phyloP scores from a whole-genome alignment of 2,329 filamentous ascomycete genomes.

The Aspergillus unguis region DNA sequence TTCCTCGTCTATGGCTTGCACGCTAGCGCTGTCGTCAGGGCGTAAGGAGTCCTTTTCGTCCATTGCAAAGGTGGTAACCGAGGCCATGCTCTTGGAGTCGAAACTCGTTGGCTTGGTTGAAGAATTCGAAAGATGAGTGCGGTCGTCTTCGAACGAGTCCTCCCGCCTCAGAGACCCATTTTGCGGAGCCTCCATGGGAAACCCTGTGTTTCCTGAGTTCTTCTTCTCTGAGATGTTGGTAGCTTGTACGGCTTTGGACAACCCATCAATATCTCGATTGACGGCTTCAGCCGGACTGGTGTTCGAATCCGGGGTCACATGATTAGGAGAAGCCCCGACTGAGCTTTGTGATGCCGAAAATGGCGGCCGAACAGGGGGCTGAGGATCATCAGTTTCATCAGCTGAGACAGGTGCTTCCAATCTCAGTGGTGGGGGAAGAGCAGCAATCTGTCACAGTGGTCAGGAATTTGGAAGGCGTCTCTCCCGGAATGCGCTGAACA shows the following conservation, averaged over 20 bases:
- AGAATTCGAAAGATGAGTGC: conserved; percentile 53
- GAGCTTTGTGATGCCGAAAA: conserved; percentile 21
- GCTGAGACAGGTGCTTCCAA: conserved; percentile 23
- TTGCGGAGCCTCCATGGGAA: conserved; percentile 28
- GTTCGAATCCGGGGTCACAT: conserved; percentile 18
- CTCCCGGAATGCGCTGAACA: conserved; percentile 18
- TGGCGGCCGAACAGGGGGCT: conserved; percentile 17
- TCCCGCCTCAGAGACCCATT: conserved; percentile 35
- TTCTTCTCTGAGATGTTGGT: conserved; percentile 31
- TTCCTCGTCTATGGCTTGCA: conserved; percentile 87
- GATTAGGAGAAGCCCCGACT: conserved; percentile 17
- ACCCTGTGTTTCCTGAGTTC: conserved; percentile 24
- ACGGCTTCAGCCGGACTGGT: conserved; percentile 17
- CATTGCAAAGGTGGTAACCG: conserved; percentile 89
- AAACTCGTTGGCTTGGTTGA: conserved; percentile 83
- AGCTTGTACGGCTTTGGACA: conserved; percentile 33
- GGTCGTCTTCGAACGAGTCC: conserved; percentile 44
- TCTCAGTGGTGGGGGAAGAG: conserved; percentile 38
- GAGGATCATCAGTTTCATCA: conserved; percentile 26
- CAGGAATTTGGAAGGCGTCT: conserved; percentile 11
- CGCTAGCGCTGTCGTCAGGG: conserved; percentile 92
- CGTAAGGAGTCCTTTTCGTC: conserved; percentile 95
- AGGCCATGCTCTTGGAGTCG: conserved; percentile 91
- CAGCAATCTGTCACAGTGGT: conserved; percentile 39
- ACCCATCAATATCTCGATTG: conserved; percentile 28